These are phyloP conservation scores for Kurtzmaniella quercitrusa DNA, from an alignment of 1,139 yeast species.

Conservation along the genomic window DNA sequence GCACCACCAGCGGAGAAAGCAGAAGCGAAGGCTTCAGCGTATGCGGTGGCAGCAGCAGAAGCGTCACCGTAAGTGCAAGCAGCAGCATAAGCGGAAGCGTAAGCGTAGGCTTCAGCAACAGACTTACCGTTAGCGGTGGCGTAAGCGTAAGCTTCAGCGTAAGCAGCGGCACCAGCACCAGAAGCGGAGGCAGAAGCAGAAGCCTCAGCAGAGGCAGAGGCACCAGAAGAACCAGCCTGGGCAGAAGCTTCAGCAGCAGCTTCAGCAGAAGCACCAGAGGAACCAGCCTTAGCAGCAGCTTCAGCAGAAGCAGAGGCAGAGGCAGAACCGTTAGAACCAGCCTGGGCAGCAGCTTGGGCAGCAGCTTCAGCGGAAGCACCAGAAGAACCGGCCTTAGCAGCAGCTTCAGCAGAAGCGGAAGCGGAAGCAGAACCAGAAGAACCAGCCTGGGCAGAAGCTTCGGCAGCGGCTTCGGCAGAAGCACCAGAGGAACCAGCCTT, in stretches of 20 bases:
- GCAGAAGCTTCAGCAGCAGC: neutral
- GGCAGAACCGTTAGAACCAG: neutral
- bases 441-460: neutral
- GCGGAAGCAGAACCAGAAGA: neutral
- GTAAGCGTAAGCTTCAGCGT: neutral
- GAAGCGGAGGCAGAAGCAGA: neutral
- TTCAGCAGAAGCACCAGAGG: neutral
- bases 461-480: neutral
- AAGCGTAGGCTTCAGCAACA: neutral
- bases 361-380: neutral
- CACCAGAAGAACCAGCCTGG: neutral
- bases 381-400: neutral
- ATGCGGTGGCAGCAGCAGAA: neutral
- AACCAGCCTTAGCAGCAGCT: neutral
- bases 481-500: neutral
- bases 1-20: neutral
- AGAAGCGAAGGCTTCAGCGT: slow-evolving; percentile 1
- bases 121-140: neutral
- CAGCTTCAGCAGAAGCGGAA: neutral
- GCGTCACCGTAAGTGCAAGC: neutral
- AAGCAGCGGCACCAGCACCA: neutral
- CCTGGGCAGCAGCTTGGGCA: neutral
- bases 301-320: neutral
- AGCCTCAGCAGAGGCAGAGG: neutral
- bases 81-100: neutral